A percentile compares a stretch with the other conserved stretches of the same genome.
phyloP scores from a whole-genome alignment of 192 early-diverging fungal species.

The Coemansia asiatica region DNA sequence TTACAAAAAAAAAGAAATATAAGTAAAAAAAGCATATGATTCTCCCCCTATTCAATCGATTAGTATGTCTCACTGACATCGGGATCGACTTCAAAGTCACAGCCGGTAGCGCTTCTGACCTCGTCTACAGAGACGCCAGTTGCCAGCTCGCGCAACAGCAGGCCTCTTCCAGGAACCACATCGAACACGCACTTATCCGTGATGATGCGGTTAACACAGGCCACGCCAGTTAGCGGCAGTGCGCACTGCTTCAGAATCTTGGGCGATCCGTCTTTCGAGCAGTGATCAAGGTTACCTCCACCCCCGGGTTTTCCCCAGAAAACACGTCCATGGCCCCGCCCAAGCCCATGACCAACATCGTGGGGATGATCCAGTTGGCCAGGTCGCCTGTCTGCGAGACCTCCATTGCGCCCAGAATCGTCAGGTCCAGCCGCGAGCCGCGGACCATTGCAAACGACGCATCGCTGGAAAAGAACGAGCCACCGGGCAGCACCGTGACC shows the following conservation, averaged over 20 bases:
- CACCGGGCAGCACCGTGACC: constrained; percentile 66
- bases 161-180: constrained; percentile 44
- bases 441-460: constrained; percentile 76
- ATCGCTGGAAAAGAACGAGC: constrained; percentile 67
- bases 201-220: constrained; percentile 66
- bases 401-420: constrained; percentile 67
- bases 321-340: constrained; percentile 82
- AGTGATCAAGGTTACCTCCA: constrained; percentile 70
- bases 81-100: constrained; percentile 55
- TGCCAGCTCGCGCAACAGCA: constrained; percentile 63
- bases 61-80: constrained; percentile 31
- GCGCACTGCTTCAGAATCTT: constrained; percentile 72
- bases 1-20: too few relatives aligned
- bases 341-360: constrained; percentile 82
- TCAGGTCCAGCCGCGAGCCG: constrained; percentile 69
- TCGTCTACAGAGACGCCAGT: constrained; percentile 61
- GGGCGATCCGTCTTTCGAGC: constrained; percentile 61
- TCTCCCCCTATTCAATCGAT: background rate
- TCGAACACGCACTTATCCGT: constrained; percentile 71
- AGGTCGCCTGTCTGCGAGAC: constrained; percentile 63
- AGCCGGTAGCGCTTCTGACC: constrained; percentile 58
- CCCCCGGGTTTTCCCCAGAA: constrained; percentile 60
- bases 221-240: constrained; percentile 69
- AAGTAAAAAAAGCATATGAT: too few relatives aligned
- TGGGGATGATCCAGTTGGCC: constrained; percentile 82